Base-by-base conservation (phyloP, 1,284 basidiomycete species). In the Fomitopsis palustris region DNA sequence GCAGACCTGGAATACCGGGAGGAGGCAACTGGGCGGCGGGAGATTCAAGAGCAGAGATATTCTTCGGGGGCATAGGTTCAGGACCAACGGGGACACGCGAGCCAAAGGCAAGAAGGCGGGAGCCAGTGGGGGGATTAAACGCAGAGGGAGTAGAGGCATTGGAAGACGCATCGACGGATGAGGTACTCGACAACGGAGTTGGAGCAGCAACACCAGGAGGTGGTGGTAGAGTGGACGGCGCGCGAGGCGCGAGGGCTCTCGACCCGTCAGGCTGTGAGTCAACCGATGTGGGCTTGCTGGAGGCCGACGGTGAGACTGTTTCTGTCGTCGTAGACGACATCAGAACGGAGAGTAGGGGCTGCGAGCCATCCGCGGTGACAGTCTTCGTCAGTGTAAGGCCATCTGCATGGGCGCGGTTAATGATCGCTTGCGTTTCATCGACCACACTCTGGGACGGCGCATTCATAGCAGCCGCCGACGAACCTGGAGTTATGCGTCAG, bases 41-140 rank as follows among this genome's bases (percentile, higher is more conserved):
- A 19, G 57, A 49, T 0, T 57, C 61, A 9, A 59, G 61, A 35
- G 47, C 52, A 7, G 42, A 29, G 6, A 49, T 17, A 33, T 25
- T 37, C 59, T 65, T 57, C 39, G 57, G 27, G 27, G 57, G 38
- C 23, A 31, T 41, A 47, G 23, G n/a, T 45, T 51, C 51, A 23
- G 63, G 60, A 16, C 64, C 61, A n/a, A 70, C 62, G 5, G 70
- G 59, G n/a, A 77, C 71, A 53, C 85, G 81, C 45, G 81, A 80
- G 19, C 78, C 79, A 61, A 92, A 81, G 3, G 88, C 87, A 56
- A 92, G 79, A 52, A 92, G 74, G 58, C 89, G 86, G 57, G 89
- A 89, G 39, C 88, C 88, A 55, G 80, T 72, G 9, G 88, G 86
- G 41, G 86, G 86, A 62, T 86, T 86, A 70, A 87, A 83, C 54